These are phyloP conservation scores for Biscogniauxia sp. DNA, from an alignment of 2,329 filamentous ascomycete species.

Conservation along the genomic window DNA sequence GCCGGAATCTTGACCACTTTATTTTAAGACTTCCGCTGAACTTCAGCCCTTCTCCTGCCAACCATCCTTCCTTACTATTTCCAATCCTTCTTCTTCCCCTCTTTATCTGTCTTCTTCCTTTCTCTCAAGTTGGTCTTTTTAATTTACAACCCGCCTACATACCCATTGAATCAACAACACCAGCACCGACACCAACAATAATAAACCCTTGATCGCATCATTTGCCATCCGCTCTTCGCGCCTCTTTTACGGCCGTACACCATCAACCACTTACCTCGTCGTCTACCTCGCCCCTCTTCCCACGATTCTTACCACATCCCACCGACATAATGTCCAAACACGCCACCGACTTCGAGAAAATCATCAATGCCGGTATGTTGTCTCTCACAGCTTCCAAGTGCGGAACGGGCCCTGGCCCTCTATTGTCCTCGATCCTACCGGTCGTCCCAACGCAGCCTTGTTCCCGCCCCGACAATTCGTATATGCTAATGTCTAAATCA, in stretches of 20 bases:
- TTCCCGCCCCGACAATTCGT: no score
- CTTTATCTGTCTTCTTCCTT: not conserved
- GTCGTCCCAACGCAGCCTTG: no score
- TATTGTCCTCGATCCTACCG: not conserved
- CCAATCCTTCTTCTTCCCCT: not conserved
- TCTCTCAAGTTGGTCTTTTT: not conserved
- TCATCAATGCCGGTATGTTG: slow-evolving; percentile 50
- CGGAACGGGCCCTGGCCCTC: no score
- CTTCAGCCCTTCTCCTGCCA: not conserved
- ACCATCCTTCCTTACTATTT: not conserved
- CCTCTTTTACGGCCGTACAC: no score
- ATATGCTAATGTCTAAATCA: slow-evolving; percentile 4
- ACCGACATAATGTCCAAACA: slow-evolving; percentile 38
- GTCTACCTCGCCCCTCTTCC: not conserved
- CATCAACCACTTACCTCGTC: not conserved
- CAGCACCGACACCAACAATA: no score
- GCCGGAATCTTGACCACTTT: not conserved
- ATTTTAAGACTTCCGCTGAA: not conserved
- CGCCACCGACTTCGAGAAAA: slow-evolving; percentile 52
- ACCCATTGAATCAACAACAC: not conserved
- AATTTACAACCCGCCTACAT: not conserved
- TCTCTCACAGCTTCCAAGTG: not conserved
- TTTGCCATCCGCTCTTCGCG: not conserved
- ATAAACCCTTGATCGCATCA: slow-evolving; percentile 1
- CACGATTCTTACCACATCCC: slow-evolving; percentile 2